Base-by-base conservation (phyloP, 805 yeast genomes). In the Teunomyces atbi region DNA sequence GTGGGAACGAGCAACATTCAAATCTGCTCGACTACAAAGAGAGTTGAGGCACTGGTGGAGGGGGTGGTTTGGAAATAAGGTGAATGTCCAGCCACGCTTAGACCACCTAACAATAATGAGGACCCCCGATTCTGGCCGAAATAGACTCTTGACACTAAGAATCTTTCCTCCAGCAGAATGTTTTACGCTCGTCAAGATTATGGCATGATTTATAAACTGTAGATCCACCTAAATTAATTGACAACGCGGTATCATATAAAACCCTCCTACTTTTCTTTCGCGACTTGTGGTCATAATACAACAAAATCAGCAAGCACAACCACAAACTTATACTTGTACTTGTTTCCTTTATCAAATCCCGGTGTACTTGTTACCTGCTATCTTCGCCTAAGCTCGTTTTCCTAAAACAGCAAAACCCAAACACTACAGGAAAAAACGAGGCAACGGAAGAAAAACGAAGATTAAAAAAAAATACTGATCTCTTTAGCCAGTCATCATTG, bases 381-480 rank as follows among this genome's bases (percentile, higher is more conserved):
- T 36, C 39, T 21, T 20, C 8, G 26, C 10, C 28, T 12, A 11
- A 19, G 18, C n/a, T 33, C n/a, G 26, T 11, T 29, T 13, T 36
- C 39, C 39, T 28, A 36, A 36, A 36, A 36, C 39, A 36, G 39
- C 28, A 36, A 36, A 20, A 36, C 39, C 23, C 28, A 36, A 36
- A 36, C 39, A 36, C 33, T 30, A 13, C 15, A 30, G 15, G 18
- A 30, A 15, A 36, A 36, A 36, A 36, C 23, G 23, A 19, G 26
- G 28, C 28, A 13, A 35, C 26, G 39, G 13, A 35, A 36, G 21
- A 36, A 34, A 36, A 21, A 36, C 20, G 15, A 20, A 36, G 21
- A n/a, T 11, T 15, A 35, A 35, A 35, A 33, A 33, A 36, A 36
- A 36, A 36, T 19, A 36, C 26, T 20, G 26, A 34, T 34, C 37